Evolutionary conservation across 768 basidiomycete species (phyloP).

Genomic region (Pleurotus sapidus): DNA sequence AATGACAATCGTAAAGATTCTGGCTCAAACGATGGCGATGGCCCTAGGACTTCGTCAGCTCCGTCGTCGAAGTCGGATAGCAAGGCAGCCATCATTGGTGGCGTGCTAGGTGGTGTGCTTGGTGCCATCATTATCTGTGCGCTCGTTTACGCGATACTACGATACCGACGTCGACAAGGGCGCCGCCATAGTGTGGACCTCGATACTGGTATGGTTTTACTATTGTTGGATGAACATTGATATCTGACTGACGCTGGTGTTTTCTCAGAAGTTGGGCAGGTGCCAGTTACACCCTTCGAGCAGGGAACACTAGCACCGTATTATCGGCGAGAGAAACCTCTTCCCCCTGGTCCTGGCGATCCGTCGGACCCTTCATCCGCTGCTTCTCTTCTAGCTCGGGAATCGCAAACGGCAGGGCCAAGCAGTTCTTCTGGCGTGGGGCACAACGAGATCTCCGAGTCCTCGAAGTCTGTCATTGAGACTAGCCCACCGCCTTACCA

Average conservation of each 20-base stretch:
- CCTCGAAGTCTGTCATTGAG: too few relatives aligned
- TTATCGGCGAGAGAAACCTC: slow-evolving; percentile 1
- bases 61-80: background rate
- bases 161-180: background rate
- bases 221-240: background rate
- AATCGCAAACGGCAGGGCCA: background rate
- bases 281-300: background rate
- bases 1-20: background rate
- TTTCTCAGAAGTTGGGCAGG: background rate
- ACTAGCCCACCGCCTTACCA: too few relatives aligned
- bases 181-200: background rate
- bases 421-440: background rate
- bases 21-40: background rate
- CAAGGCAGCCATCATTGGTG: slow-evolving; percentile 3
- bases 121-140: background rate
- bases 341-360: background rate
- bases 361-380: background rate
- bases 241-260: background rate
- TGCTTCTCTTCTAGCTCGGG: background rate
- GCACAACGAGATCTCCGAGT: too few relatives aligned
- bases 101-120: background rate
- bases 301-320: background rate
- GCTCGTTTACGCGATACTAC: background rate
- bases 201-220: background rate
- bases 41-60: background rate